A percentile compares a stretch with the other conserved stretches of the same genome.
phyloP scores from a whole-genome alignment of 768 basidiomycete species.

The Rhodotorula taiwanensis region DNA sequence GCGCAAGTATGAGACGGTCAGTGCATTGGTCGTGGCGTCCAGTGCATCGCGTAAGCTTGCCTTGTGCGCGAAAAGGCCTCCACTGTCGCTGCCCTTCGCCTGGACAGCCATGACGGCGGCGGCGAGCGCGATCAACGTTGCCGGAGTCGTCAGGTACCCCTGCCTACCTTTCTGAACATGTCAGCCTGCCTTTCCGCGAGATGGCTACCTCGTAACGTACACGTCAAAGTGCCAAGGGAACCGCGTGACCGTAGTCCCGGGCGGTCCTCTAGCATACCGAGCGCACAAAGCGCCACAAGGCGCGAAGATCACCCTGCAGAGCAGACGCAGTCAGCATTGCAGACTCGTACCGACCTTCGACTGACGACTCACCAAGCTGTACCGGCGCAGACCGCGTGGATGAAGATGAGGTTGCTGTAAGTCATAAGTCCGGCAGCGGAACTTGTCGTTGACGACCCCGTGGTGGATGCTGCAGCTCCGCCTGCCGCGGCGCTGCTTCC shows the following conservation, averaged over 20 bases:
- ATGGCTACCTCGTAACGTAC: too few species aligned
- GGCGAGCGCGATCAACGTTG: neutral
- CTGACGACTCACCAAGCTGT: constrained; percentile 14
- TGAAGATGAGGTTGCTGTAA: constrained; percentile 8
- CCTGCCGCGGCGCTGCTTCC: too few species aligned
- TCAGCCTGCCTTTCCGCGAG: too few species aligned
- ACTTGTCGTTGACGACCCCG: neutral
- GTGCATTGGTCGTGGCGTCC: too few species aligned
- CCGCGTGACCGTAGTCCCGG: neutral
- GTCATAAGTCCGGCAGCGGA: too few species aligned
- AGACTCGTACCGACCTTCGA: too few species aligned
- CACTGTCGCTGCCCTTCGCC: neutral
- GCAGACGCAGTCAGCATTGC: too few species aligned
- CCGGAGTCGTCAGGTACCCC: neutral
- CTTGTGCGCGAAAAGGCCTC: constrained; percentile 10
- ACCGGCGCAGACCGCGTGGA: constrained; percentile 14
- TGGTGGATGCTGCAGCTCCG: too few species aligned
- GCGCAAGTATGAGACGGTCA: neutral
- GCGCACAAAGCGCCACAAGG: constrained; percentile 23
- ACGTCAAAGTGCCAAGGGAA: constrained; percentile 23
- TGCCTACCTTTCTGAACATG: neutral
- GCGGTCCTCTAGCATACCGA: constrained; percentile 4
- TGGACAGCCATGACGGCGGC: constrained; percentile 14
- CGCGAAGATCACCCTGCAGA: constrained; percentile 9
- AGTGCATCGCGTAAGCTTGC: too few species aligned